Evolutionary conservation across 75 land plant species (phyloP).

Genomic region (Sequoiadendron giganteum): DNA sequence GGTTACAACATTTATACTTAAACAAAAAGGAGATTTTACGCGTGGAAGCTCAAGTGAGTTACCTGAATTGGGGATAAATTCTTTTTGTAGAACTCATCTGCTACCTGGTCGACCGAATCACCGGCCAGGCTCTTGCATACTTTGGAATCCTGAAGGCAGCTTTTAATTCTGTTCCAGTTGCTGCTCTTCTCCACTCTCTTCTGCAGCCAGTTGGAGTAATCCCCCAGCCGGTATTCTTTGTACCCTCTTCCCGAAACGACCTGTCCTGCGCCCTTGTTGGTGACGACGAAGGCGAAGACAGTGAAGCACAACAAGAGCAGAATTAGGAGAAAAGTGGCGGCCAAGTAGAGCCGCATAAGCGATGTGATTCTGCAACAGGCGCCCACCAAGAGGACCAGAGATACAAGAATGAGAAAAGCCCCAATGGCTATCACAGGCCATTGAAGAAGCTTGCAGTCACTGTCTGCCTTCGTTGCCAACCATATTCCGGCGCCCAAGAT

Average conservation of each 20-base stretch:
- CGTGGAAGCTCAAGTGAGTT: conserved; percentile 8
- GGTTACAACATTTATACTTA: too few relatives aligned
- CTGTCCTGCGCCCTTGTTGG: conserved; percentile 52
- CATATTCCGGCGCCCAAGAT: conserved; percentile 70
- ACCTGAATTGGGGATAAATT: too few relatives aligned
- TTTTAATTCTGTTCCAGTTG: conserved; percentile 46
- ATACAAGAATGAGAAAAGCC: conserved; percentile 48
- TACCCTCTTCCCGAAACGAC: conserved; percentile 36
- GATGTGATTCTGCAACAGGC: conserved; percentile 55
- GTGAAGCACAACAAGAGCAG: conserved; percentile 41
- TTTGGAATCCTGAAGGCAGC: conserved; percentile 54
- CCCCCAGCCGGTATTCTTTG: conserved; percentile 53
- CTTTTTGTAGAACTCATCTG: too few relatives aligned
- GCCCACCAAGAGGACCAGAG: conserved; percentile 64
- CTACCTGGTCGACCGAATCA: conserved; percentile 5
- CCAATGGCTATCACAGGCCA: conserved; percentile 64
- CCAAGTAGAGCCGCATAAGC: conserved; percentile 64
- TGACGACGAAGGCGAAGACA: conserved; percentile 64
- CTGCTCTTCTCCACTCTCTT: conserved; percentile 33
- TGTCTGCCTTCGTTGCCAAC: conserved; percentile 48
- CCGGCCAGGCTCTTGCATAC: conserved; percentile 42
- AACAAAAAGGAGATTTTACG: conserved; percentile 13
- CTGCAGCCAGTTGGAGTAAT: conserved; percentile 62
- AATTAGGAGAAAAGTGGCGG: conserved; percentile 54
- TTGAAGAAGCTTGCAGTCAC: conserved; percentile 63